Percentiles rank a stretch among this genome's conserved stretches.
Evolutionary conservation across 306 rosid species (phyloP).

Genomic region (Trifolium fragiferum): DNA sequence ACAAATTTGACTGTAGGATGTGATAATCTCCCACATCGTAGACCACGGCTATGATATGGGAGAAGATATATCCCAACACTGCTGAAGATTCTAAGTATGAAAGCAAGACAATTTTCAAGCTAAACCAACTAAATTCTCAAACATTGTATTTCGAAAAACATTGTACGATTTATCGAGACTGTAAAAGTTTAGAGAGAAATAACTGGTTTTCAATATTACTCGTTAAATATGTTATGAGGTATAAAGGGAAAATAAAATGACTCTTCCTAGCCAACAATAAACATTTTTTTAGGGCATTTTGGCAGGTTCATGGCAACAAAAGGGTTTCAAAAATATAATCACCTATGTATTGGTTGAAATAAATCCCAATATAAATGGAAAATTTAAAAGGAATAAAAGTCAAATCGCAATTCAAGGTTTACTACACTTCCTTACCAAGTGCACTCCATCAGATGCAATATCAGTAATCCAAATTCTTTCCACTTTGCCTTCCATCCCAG

Average conservation of each 20-base stretch:
- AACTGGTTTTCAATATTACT: constrained; percentile 5
- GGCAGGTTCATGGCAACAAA: not conserved
- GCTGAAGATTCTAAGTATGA: no score
- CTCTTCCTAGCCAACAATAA: not conserved
- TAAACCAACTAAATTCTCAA: constrained; percentile 4
- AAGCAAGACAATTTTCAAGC: no score
- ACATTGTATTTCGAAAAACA: not conserved
- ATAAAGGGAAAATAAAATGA: not conserved
- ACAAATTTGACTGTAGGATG: not conserved
- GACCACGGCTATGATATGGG: not conserved
- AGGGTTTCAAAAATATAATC: constrained; percentile 28
- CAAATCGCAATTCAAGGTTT: constrained; percentile 17
- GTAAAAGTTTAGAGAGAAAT: constrained; percentile 17
- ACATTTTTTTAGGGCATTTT: constrained; percentile 16
- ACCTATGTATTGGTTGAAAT: constrained; percentile 3
- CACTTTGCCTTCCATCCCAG: constrained; percentile 86
- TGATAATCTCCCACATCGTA: not conserved
- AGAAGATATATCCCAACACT: constrained; percentile 15
- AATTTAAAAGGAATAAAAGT: constrained; percentile 18
- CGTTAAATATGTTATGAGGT: not conserved
- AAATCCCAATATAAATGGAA: constrained; percentile 28
- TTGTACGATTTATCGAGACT: not conserved
- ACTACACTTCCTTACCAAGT: constrained; percentile 66
- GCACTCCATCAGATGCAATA: constrained; percentile 87
- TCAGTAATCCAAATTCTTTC: constrained; percentile 99